phyloP scores from a whole-genome alignment of 345 rosid genomes.

The Acer campestre region DNA sequence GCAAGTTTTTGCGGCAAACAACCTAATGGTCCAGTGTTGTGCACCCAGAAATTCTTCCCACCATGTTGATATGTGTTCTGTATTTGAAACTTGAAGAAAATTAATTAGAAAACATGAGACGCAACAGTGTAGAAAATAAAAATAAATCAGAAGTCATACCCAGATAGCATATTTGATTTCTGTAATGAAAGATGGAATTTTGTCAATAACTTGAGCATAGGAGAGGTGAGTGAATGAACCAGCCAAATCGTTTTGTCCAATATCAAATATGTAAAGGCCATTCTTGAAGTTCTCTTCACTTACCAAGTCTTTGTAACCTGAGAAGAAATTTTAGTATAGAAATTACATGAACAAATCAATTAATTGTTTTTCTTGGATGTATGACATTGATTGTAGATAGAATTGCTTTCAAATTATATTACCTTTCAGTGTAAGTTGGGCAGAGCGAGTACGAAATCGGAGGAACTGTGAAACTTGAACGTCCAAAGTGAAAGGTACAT shows the following conservation, averaged over 20 bases:
- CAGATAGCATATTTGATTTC: slow-evolving; percentile 55
- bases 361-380: neutral
- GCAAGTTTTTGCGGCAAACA: slow-evolving; percentile 63
- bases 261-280: slow-evolving; percentile 64
- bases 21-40: slow-evolving; percentile 72
- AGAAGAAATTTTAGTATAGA: neutral
- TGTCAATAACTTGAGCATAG: slow-evolving; percentile 37
- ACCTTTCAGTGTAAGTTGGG: slow-evolving; percentile 33
- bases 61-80: slow-evolving; percentile 51
- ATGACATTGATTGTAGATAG: neutral
- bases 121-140: neutral
- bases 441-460: slow-evolving; percentile 42
- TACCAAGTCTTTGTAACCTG: slow-evolving; percentile 42
- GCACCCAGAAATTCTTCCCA: slow-evolving; percentile 72
- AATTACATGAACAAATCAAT: neutral
- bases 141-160: slow-evolving; percentile 29
- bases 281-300: slow-evolving; percentile 43
- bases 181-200: slow-evolving; percentile 48
- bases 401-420: neutral
- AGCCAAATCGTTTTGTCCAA: slow-evolving; percentile 73
- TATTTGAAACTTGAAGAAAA: neutral
- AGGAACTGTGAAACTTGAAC: slow-evolving; percentile 47
- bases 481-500: slow-evolving; percentile 35
- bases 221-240: slow-evolving; percentile 34
- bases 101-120: neutral